Percentiles rank a stretch among this genome's conserved stretches.
These are phyloP conservation scores for Cystofilobasidium capitatum DNA, from an alignment of 768 basidiomycete species.

Conservation along the genomic window DNA sequence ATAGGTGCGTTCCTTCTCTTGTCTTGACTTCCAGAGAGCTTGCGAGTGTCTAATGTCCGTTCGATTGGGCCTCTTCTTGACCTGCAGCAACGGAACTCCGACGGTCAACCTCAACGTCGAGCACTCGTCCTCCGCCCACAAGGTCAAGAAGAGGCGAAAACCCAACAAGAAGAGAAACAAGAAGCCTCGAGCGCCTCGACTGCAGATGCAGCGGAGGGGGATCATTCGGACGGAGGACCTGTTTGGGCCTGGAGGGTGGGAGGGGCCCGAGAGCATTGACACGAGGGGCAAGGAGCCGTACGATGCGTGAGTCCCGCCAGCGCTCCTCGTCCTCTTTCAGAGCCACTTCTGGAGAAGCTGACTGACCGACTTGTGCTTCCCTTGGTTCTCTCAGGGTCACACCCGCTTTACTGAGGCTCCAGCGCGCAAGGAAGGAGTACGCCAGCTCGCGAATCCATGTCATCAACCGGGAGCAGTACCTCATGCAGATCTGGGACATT, in stretches of 20 bases:
- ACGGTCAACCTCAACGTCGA: constrained; percentile 17
- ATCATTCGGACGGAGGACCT: constrained; percentile 18
- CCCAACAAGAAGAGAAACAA: not conserved
- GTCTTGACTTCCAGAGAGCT: not conserved
- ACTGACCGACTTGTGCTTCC: not conserved
- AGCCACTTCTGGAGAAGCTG: not conserved
- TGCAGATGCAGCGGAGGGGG: not conserved
- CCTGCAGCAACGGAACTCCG: constrained; percentile 6
- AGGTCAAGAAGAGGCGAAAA: not conserved
- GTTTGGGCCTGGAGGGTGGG: constrained; percentile 3
- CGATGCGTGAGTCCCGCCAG: not conserved
- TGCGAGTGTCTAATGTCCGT: not conserved
- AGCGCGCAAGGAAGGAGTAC: constrained; percentile 19
- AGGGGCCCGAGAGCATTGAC: not conserved
- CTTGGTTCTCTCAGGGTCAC: not conserved
- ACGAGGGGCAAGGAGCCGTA: constrained; percentile 13
- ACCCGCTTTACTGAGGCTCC: not conserved
- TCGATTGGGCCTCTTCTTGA: not conserved
- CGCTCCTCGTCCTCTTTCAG: not conserved
- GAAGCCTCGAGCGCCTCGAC: not conserved
- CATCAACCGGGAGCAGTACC: not conserved
- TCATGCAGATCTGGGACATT: not conserved
- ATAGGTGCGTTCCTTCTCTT: constrained; percentile 10
- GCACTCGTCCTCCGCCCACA: not conserved
- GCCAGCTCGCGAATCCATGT: constrained; percentile 10